Percentiles rank a stretch among this genome's conserved stretches.
Conservation (phyloP, 345 rosid species). For the Salix dunnii region DNA sequence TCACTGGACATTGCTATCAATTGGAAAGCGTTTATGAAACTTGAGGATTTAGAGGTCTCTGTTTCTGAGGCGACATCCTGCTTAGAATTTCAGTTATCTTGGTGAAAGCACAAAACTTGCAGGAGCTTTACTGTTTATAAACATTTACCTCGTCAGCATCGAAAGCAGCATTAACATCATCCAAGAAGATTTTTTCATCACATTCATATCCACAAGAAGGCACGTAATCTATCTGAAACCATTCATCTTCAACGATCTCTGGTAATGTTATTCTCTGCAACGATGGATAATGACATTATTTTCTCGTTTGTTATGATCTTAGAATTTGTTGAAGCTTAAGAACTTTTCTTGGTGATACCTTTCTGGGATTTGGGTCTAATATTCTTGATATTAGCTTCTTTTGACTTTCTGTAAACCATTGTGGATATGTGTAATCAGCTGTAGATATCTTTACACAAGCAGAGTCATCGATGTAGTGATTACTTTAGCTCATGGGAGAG, state of each 20-base stretch:
- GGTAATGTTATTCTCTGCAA: constrained; percentile 63
- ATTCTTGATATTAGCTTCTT: constrained; percentile 63
- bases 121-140: constrained; percentile 3
- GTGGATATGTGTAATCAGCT: constrained; percentile 66
- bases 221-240: constrained; percentile 67
- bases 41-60: constrained; percentile 47
- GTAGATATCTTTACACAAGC: constrained; percentile 42
- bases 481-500: background rate
- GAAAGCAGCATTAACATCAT: constrained; percentile 55
- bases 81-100: constrained; percentile 17
- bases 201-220: constrained; percentile 44
- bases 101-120: background rate
- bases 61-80: constrained; percentile 53
- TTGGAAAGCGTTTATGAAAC: constrained; percentile 84
- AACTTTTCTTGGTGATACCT: constrained; percentile 28
- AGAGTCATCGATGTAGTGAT: constrained; percentile 2
- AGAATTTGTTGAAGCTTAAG: background rate
- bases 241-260: constrained; percentile 65
- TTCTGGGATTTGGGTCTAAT: constrained; percentile 61
- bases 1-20: constrained; percentile 92
- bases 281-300: background rate
- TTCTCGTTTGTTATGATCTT: background rate
- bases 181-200: constrained; percentile 36
- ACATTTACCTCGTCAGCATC: constrained; percentile 55
- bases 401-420: constrained; percentile 53